Conservation (phyloP, 1,139 yeast genomes). For the Hyphopichia khmerensis region DNA sequence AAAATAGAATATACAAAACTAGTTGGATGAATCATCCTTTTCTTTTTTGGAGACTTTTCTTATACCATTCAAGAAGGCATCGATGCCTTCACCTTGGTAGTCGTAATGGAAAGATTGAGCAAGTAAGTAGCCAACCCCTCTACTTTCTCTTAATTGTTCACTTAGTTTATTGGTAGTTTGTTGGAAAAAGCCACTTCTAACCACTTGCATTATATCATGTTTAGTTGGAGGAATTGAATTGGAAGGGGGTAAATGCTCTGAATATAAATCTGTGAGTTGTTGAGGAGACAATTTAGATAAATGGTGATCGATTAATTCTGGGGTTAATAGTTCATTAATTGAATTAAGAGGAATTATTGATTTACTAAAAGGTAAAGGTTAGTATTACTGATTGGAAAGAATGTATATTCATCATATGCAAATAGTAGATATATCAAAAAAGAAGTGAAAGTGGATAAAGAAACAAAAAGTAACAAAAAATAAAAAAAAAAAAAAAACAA, state of each 20-base stretch:
- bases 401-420: constrained; percentile 1
- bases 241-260: constrained; percentile 44
- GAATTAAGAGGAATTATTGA: constrained; percentile 20
- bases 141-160: constrained; percentile 34
- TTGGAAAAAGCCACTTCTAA: constrained; percentile 55
- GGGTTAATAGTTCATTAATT: constrained; percentile 42
- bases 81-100: constrained; percentile 61
- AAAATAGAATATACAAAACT: too few relatives aligned
- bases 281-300: constrained; percentile 35
- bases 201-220: constrained; percentile 41
- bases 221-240: constrained; percentile 28
- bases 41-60: constrained; percentile 31
- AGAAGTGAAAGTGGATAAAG: too few relatives aligned
- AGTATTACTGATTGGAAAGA: not conserved
- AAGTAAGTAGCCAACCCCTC: constrained; percentile 54
- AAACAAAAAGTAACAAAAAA: too few relatives aligned
- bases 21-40: too few relatives aligned
- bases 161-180: constrained; percentile 47
- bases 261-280: constrained; percentile 36
- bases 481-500: too few relatives aligned
- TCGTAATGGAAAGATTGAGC: constrained; percentile 51
- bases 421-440: not conserved
- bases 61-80: constrained; percentile 51
- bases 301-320: constrained; percentile 36
- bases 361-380: not conserved